Base-by-base conservation (phyloP, 2,329 filamentous ascomycete species). In the Diaporthe ilicicola region DNA sequence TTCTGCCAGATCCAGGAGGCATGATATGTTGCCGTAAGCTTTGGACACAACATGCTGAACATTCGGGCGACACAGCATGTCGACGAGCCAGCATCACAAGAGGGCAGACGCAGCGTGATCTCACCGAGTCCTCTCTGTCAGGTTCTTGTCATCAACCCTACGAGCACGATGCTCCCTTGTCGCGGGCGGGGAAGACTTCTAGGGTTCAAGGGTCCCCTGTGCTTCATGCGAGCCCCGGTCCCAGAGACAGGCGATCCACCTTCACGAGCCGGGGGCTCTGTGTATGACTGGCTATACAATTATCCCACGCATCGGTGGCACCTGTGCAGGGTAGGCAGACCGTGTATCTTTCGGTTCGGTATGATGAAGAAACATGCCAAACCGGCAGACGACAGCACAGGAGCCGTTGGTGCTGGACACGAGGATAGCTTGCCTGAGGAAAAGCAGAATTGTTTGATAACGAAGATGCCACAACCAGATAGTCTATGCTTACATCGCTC, bases 71-170 rank as follows among this genome's bases (percentile, higher is more conserved):
- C 59, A 24, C 51, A 9, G 66, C 53, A 59, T 50, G 13, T 27
- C 32, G 44, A 67, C 64, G 51, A 44, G 39, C 39, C 19, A 29
- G 50, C 42, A 39, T 15, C 9, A 44, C 22, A n/a, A 50, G 32
- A 48, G 32, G 4, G 42, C 54, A 51, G 64, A 55, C 42, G 53
- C 42, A 59, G 32, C 65, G 39, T 39, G 55, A 55, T 44, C 51
- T 67, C 65, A 67, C 65, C 65, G 42, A 34, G 51, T 55, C 27
- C 29, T 42, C 53, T 59, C 34, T 50, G 55, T 48, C 53, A 39
- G 22, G 53, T 53, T 50, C 53, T 68, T 48, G 39, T 56, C 55
- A 68, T 68, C 66, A 59, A 39, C 53, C 66, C 46, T 68, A 59
- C 34, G 54, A 29, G n/a, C 66, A 37, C 37, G 32, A 59, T 59